Conservation (phyloP, 345 rosid genomes). For the Murraya koenigii region DNA sequence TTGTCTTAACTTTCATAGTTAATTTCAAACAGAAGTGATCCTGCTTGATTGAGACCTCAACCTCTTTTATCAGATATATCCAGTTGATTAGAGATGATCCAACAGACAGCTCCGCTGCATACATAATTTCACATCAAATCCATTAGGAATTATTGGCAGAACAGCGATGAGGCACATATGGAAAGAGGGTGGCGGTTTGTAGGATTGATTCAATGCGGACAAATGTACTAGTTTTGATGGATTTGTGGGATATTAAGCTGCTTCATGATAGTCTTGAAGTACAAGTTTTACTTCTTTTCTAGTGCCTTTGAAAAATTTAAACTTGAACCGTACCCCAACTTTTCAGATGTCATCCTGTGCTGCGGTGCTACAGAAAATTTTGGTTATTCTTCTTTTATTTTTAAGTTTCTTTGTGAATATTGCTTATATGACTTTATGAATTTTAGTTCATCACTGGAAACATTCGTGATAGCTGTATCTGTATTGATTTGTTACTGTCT, state of each 20-base stretch:
- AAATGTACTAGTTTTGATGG: background rate
- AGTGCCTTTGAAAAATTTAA: background rate
- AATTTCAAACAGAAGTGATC: background rate
- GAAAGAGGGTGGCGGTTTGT: background rate
- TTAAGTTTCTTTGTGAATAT: background rate
- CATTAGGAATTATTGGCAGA: background rate
- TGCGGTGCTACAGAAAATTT: background rate
- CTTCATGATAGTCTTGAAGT: background rate
- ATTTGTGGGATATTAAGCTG: background rate
- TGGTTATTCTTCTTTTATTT: background rate
- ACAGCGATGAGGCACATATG: background rate
- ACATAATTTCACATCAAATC: background rate
- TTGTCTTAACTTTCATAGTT: background rate
- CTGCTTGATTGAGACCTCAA: background rate
- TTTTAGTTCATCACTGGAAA: background rate
- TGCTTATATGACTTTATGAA: background rate
- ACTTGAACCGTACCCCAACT: background rate
- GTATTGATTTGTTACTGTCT: background rate
- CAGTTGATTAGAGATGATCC: background rate
- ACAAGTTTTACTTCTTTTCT: background rate
- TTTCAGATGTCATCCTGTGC: background rate
- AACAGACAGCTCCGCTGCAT: background rate
- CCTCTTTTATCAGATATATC: background rate
- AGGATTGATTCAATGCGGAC: background rate
- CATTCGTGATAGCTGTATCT: background rate